A percentile compares a stretch with the other conserved stretches of the same genome.
Evolutionary conservation across 306 rosid genomes (phyloP).

Genomic region (Erythrophleum fordii): DNA sequence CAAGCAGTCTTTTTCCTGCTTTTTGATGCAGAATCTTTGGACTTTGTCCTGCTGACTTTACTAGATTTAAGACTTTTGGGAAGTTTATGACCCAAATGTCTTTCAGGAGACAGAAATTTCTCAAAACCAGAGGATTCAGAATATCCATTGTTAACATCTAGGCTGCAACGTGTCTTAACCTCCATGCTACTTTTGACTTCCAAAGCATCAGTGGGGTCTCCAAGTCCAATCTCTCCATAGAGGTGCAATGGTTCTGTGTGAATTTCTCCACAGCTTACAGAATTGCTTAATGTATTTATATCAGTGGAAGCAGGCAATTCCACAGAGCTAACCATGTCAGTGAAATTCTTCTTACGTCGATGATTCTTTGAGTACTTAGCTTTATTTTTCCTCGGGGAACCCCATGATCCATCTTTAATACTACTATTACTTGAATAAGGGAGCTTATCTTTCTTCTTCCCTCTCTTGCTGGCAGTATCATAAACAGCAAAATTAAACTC

Average conservation of each 20-base stretch:
- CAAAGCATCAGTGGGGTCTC: conserved; percentile 44
- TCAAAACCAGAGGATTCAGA: conserved; percentile 49
- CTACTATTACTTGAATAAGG: conserved; percentile 39
- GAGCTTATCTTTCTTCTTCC: conserved; percentile 62
- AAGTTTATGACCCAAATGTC: conserved; percentile 58
- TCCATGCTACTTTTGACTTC: conserved; percentile 40
- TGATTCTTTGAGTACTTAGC: conserved; percentile 57
- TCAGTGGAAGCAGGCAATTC: conserved; percentile 48
- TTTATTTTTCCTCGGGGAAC: conserved; percentile 43
- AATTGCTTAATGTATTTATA: conserved; percentile 55
- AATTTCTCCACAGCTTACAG: conserved; percentile 47
- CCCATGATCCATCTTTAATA: conserved; percentile 47
- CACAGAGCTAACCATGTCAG: conserved; percentile 40
- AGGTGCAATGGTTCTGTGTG: conserved; percentile 44
- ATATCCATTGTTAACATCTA: conserved; percentile 43
- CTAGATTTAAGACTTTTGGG: conserved; percentile 48
- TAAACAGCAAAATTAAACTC: conserved; percentile 55
- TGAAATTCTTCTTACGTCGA: conserved; percentile 48
- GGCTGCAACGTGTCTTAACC: conserved; percentile 44
- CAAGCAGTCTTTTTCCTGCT: conserved; percentile 50
- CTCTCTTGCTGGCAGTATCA: conserved; percentile 47
- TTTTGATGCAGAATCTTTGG: conserved; percentile 57
- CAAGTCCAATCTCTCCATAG: conserved; percentile 49
- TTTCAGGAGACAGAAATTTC: conserved; percentile 46
- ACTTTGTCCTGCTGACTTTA: conserved; percentile 52